Evolutionary conservation across 164 flowering plant genomes (phyloP).

Genomic region (Vitis vinifera): ASM3070453v1 NC_081811.1:27128001-27128500

Average conservation of each 20-base stretch:
- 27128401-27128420: not conserved
- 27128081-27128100: not conserved
- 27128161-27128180: too few relatives aligned
- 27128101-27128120: not conserved
- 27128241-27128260: too few relatives aligned
- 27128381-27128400: too few relatives aligned
- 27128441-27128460: not conserved
- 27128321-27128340: not conserved
- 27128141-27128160: not conserved
- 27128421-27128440: not conserved
- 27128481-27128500: not conserved
- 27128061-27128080: too few relatives aligned
- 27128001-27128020: constrained; percentile 21
- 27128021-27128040: constrained; percentile 44
- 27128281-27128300: not conserved
- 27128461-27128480: not conserved
- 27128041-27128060: not conserved
- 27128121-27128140: not conserved
- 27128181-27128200: too few relatives aligned
- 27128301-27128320: not conserved
- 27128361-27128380: not conserved
- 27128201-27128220: too few relatives aligned
- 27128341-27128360: not conserved
- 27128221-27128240: too few relatives aligned
- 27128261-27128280: too few relatives aligned